Conservation (phyloP, 768 basidiomycete genomes). For the Chiua virens region DNA sequence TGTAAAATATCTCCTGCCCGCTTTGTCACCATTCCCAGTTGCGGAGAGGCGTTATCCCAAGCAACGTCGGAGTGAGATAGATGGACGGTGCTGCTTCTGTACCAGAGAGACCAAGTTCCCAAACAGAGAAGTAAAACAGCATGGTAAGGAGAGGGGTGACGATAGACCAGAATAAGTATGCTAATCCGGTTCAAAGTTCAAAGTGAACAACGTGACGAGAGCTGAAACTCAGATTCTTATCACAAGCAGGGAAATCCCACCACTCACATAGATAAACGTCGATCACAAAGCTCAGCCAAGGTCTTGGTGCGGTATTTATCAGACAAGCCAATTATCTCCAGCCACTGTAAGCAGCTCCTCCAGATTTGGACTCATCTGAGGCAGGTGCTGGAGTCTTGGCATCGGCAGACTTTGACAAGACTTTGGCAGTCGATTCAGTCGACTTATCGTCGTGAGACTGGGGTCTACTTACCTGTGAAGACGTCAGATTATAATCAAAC, state of each 20-base stretch:
- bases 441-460: not conserved
- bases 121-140: conserved; percentile 90
- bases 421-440: not conserved
- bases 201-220: not conserved
- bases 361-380: not conserved
- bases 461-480: conserved; percentile 21
- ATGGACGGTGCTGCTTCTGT: conserved; percentile 74
- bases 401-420: not conserved
- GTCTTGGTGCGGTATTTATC: conserved; percentile 4
- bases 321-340: not conserved
- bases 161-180: conserved; percentile 81
- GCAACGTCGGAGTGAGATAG: conserved; percentile 66
- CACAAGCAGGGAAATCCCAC: not conserved
- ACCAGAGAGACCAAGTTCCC: conserved; percentile 85
- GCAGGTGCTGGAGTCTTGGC: not conserved
- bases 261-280: conserved; percentile 59
- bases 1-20: conserved; percentile 50
- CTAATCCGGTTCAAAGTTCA: conserved; percentile 34
- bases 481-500: conserved; percentile 27
- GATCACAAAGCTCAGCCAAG: conserved; percentile 35
- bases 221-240: conserved; percentile 5
- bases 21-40: conserved; percentile 40
- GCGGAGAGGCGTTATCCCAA: conserved; percentile 47
- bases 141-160: conserved; percentile 77
- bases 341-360: not conserved